These are phyloP conservation scores for Bidens hawaiensis DNA, from an alignment of 140 eudicot species.

Conservation along the genomic window DNA sequence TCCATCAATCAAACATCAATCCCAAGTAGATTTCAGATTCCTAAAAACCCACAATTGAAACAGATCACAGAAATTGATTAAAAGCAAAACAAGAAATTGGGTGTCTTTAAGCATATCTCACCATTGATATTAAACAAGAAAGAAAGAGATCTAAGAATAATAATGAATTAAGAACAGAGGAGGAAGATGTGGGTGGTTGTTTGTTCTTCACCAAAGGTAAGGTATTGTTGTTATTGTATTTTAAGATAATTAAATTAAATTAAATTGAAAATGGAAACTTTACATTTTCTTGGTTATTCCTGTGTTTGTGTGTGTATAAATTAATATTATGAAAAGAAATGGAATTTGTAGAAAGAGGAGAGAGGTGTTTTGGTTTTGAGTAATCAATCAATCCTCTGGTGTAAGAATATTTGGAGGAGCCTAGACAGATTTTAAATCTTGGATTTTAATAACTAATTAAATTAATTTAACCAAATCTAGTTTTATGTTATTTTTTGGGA, in stretches of 20 bases:
- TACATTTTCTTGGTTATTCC: constrained; percentile 29
- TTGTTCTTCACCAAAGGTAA: constrained; percentile 4
- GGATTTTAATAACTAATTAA: neutral
- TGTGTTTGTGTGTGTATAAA: constrained; percentile 35
- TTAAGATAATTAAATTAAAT: no score
- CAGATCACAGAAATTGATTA: constrained; percentile 24
- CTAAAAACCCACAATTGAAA: constrained; percentile 27
- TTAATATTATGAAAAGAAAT: constrained; percentile 45
- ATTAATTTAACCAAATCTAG: constrained; percentile 14
- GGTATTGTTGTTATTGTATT: constrained; percentile 11
- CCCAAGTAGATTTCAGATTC: constrained; percentile 34
- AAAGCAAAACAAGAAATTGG: neutral
- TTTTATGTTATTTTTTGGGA: neutral
- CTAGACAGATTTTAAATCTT: constrained; percentile 32
- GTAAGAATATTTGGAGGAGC: constrained; percentile 52
- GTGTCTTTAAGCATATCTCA: neutral
- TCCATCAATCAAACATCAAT: constrained; percentile 29
- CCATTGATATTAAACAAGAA: constrained; percentile 26
- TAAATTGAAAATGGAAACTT: neutral
- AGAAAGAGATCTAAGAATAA: constrained; percentile 18
- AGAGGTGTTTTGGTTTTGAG: constrained; percentile 39
- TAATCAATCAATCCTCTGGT: constrained; percentile 66
- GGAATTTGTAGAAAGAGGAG: constrained; percentile 31
- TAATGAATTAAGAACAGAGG: constrained; percentile 17
- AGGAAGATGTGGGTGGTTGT: constrained; percentile 3